phyloP scores from a whole-genome alignment of 1,284 basidiomycete species.

The Sphaerobolus stellatus region DNA sequence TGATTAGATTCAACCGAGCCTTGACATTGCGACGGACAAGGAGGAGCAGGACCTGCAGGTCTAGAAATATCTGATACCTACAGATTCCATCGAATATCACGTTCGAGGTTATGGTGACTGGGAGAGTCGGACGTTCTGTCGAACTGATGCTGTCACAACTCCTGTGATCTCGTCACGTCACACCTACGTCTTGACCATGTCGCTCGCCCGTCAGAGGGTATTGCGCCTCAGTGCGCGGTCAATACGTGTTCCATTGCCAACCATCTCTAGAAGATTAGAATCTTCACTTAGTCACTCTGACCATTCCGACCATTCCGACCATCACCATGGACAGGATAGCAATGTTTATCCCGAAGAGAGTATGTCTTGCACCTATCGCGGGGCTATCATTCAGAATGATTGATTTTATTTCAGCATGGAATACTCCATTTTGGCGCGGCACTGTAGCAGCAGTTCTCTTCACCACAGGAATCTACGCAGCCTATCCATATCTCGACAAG shows the following conservation, averaged over 20 bases:
- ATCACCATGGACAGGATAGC: constrained; percentile 37
- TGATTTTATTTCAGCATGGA: constrained; percentile 43
- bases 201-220: constrained; percentile 6
- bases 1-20: too few relatives aligned
- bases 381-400: constrained; percentile 10
- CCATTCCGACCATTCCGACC: constrained; percentile 35
- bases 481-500: constrained; percentile 52
- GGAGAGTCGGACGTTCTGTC: too few relatives aligned
- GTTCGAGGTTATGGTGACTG: not conserved
- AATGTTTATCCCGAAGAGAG: constrained; percentile 60
- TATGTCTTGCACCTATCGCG: constrained; percentile 27
- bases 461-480: constrained; percentile 59
- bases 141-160: too few relatives aligned
- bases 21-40: too few relatives aligned
- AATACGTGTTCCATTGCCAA: not conserved
- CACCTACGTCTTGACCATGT: not conserved
- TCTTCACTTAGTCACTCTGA: too few relatives aligned
- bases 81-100: not conserved
- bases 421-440: constrained; percentile 61
- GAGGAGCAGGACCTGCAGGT: too few relatives aligned
- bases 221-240: constrained; percentile 4
- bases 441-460: constrained; percentile 48
- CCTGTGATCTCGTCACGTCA: not conserved
- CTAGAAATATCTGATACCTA: too few relatives aligned
- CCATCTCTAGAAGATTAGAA: too few relatives aligned